phyloP scores from a whole-genome alignment of 257 asterid species.

The Pogostemon cablin region DNA sequence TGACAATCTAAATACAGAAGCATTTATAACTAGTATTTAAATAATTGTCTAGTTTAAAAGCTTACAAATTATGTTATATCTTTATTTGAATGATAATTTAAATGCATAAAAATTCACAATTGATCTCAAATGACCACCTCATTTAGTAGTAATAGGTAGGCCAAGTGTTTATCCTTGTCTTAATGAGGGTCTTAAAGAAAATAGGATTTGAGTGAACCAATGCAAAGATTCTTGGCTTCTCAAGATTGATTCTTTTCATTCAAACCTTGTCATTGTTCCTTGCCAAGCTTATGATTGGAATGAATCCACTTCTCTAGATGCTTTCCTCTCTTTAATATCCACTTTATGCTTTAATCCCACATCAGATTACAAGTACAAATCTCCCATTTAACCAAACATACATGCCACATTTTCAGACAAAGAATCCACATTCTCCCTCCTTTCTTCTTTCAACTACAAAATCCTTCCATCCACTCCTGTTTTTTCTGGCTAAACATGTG shows the following conservation, averaged over 20 bases:
- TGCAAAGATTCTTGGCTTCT: constrained; percentile 86
- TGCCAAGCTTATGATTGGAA: constrained; percentile 75
- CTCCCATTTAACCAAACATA: constrained; percentile 18
- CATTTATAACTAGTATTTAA: no score
- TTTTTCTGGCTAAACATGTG: constrained; percentile 45
- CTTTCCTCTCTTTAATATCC: constrained; percentile 41
- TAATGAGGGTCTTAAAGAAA: constrained; percentile 52
- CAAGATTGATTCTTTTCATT: constrained; percentile 69
- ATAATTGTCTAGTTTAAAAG: no score
- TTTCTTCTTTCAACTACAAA: constrained; percentile 24
- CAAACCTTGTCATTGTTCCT: constrained; percentile 78
- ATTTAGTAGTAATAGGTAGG: no score
- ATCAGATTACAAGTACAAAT: constrained; percentile 39
- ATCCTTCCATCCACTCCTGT: constrained; percentile 33
- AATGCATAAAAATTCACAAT: no score
- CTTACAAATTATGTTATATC: no score
- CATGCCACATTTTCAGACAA: constrained; percentile 42
- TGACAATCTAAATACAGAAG: no score
- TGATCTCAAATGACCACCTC: no score
- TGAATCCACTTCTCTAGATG: constrained; percentile 65
- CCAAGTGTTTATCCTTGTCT: neutral
- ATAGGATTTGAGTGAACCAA: constrained; percentile 53
- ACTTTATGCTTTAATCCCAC: constrained; percentile 68
- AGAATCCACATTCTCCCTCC: constrained; percentile 29
- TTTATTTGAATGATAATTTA: no score